Percentiles rank a stretch among this genome's conserved stretches.
Conservation (phyloP, 345 rosid species). For the Euclidium syriacum region DNA sequence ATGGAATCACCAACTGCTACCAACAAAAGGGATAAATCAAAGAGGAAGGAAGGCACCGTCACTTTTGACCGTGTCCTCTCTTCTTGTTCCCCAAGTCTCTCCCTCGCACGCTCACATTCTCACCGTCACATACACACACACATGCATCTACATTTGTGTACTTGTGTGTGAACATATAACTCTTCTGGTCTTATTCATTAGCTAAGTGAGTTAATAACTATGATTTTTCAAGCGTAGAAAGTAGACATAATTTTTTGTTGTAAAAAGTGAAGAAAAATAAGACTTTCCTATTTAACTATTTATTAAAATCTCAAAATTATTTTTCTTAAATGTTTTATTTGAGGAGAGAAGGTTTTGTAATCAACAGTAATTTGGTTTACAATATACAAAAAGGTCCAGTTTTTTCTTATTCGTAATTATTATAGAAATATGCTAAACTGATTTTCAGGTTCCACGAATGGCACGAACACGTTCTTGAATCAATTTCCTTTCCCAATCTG, state of each 20-base stretch:
- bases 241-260: neutral
- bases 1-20: slow-evolving; percentile 23
- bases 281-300: too few species aligned
- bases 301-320: too few species aligned
- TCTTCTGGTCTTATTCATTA: slow-evolving; percentile 3
- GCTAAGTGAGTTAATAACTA: neutral
- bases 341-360: neutral
- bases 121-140: slow-evolving; percentile 20
- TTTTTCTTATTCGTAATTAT: neutral
- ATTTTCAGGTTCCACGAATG: slow-evolving; percentile 51
- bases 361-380: neutral
- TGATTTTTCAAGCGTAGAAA: neutral
- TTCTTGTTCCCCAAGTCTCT: slow-evolving; percentile 27
- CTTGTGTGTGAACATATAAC: slow-evolving; percentile 10
- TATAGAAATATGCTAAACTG: neutral
- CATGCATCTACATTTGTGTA: neutral
- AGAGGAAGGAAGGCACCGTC: slow-evolving; percentile 23
- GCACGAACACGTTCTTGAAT: slow-evolving; percentile 63
- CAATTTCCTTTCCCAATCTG: slow-evolving; percentile 88
- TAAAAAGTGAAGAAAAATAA: neutral
- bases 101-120: slow-evolving; percentile 5
- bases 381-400: slow-evolving; percentile 3
- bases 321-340: too few species aligned
- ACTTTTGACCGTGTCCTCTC: slow-evolving; percentile 25
- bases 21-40: too few species aligned